Conservation (phyloP, 192 early-diverging fungal species). For the Backusella tarrabulga region DNA sequence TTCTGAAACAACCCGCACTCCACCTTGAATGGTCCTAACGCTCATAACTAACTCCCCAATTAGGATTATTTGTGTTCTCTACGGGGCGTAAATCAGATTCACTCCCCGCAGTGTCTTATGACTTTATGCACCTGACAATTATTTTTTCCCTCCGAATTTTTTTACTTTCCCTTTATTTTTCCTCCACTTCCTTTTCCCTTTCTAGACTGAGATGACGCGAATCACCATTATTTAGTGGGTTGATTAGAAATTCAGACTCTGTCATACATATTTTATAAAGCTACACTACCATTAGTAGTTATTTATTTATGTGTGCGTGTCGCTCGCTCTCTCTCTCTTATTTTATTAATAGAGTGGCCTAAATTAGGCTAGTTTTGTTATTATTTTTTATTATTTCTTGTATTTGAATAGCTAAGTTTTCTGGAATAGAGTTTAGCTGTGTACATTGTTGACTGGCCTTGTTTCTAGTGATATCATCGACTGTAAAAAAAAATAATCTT, state of each 20-base stretch:
- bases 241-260: not conserved
- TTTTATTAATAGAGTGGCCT: not conserved
- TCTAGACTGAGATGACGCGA: slow-evolving; percentile 1
- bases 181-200: not conserved
- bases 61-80: slow-evolving; percentile 2
- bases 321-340: no score
- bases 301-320: not conserved
- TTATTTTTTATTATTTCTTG: not conserved
- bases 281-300: not conserved
- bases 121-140: slow-evolving; percentile 8
- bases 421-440: not conserved
- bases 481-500: not conserved
- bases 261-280: not conserved
- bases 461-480: not conserved
- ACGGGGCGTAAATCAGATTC: not conserved
- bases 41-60: not conserved
- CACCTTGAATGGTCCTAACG: slow-evolving; percentile 3
- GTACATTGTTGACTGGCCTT: not conserved
- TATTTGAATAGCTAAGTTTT: not conserved
- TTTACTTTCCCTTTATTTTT: not conserved
- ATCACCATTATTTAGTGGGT: not conserved
- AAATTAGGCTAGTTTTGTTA: not conserved
- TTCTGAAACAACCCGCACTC: slow-evolving; percentile 5
- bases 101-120: not conserved
- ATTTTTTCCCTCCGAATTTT: not conserved